Evolutionary conservation across 441 rosid species (phyloP).

Genomic region (Flueggea neowawraea): DNA sequence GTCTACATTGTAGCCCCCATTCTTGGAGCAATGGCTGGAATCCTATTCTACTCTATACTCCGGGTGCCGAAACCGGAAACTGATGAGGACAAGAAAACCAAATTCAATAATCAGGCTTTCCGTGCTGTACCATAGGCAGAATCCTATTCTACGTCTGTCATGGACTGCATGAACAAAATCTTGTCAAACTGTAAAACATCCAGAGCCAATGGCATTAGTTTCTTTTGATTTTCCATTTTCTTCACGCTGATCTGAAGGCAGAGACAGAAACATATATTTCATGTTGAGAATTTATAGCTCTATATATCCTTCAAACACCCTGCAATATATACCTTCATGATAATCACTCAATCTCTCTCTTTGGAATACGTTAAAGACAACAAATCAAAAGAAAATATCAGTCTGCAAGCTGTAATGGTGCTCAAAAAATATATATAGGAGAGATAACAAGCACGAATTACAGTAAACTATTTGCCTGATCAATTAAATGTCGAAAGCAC

Average conservation of each 20-base stretch:
- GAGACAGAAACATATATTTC: too few species aligned
- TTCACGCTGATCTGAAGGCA: too few species aligned
- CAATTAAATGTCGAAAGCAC: slow-evolving; percentile 23
- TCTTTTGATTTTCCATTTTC: too few species aligned
- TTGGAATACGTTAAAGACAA: too few species aligned
- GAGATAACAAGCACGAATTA: slow-evolving; percentile 13
- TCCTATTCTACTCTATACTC: slow-evolving; percentile 26
- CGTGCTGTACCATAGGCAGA: slow-evolving; percentile 26
- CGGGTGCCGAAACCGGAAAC: slow-evolving; percentile 30
- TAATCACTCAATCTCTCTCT: too few species aligned
- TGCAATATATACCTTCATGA: too few species aligned
- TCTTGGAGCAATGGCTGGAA: slow-evolving; percentile 43
- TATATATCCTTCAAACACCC: too few species aligned
- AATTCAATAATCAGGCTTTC: slow-evolving; percentile 22
- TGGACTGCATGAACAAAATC: not conserved
- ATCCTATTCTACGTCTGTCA: not conserved
- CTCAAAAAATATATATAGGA: not conserved
- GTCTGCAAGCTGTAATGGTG: too few species aligned
- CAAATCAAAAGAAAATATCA: too few species aligned
- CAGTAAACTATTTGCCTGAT: slow-evolving; percentile 22
- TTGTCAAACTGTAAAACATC: not conserved
- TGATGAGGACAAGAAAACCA: slow-evolving; percentile 19
- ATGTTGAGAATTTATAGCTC: too few species aligned
- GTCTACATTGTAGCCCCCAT: slow-evolving; percentile 43
- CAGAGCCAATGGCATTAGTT: not conserved